A percentile compares a stretch with the other conserved stretches of the same genome.
phyloP scores from a whole-genome alignment of 75 land plant genomes.

The Sequoia sempervirens region DNA sequence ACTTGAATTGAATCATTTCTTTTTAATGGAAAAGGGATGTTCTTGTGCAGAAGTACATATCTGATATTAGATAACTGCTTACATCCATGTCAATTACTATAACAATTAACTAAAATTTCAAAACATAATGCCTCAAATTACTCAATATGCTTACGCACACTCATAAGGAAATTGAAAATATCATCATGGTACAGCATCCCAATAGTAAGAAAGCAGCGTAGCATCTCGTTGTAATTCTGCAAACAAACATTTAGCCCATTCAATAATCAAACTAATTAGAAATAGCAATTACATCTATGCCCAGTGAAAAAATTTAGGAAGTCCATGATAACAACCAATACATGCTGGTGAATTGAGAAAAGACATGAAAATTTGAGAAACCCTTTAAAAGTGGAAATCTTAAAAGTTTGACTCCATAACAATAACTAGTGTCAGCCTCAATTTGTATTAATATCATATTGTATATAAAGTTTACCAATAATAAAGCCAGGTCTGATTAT shows the following conservation, averaged over 20 bases:
- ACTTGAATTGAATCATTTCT: background rate
- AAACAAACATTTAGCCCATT: slow-evolving; percentile 6
- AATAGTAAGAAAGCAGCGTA: slow-evolving; percentile 82
- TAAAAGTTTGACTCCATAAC: background rate
- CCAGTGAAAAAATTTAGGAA: too few relatives aligned
- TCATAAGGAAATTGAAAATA: slow-evolving; percentile 60
- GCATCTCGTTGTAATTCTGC: slow-evolving; percentile 93
- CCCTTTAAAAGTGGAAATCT: background rate
- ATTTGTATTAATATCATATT: background rate
- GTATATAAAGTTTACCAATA: background rate
- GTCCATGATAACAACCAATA: background rate
- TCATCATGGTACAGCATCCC: slow-evolving; percentile 86
- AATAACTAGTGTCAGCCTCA: background rate
- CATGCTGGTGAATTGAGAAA: background rate
- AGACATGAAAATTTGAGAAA: background rate
- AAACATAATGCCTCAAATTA: background rate
- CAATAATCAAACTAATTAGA: background rate
- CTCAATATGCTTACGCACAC: slow-evolving; percentile 39
- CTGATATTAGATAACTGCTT: background rate
- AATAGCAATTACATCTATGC: background rate
- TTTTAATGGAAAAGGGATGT: background rate
- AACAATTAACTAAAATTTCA: background rate
- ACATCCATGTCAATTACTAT: background rate
- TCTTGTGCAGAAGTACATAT: background rate
- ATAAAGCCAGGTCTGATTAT: background rate